Conservation (phyloP, 2,329 filamentous ascomycete species). For the Claviceps sp. region DNA sequence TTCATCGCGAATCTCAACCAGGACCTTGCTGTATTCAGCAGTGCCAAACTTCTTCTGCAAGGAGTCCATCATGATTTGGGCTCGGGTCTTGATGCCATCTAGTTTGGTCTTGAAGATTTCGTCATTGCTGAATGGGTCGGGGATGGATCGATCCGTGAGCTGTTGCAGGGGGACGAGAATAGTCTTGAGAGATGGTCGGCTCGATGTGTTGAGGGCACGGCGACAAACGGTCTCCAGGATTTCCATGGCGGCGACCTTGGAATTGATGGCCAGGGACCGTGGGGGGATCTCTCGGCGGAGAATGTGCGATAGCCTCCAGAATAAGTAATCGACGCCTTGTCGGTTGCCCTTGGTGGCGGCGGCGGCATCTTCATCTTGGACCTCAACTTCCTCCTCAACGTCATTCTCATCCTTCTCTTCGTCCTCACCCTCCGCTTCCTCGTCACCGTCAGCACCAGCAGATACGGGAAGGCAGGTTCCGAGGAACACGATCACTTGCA, state of each 20-base stretch:
- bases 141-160: conserved; percentile 67
- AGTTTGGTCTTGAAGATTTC: conserved; percentile 55
- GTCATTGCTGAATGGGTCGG: conserved; percentile 57
- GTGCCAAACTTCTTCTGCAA: conserved; percentile 78
- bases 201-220: conserved; percentile 41
- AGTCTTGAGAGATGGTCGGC: conserved; percentile 49
- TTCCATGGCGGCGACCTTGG: conserved; percentile 63
- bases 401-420: background rate
- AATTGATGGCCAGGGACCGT: conserved; percentile 48
- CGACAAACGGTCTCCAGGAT: conserved; percentile 58
- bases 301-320: conserved; percentile 65
- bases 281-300: conserved; percentile 62
- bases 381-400: conserved; percentile 27
- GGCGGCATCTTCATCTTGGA: conserved; percentile 23
- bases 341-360: conserved; percentile 13
- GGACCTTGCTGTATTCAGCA: conserved; percentile 59
- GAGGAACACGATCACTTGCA: conserved; percentile 74
- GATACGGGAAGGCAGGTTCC: conserved; percentile 39
- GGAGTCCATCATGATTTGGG: conserved; percentile 65
- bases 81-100: conserved; percentile 56
- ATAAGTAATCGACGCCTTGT: conserved; percentile 53
- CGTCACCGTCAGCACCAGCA: conserved; percentile 26
- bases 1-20: conserved; percentile 59
- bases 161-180: conserved; percentile 56
- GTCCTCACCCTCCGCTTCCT: conserved; percentile 25